Conservation (phyloP, 2,329 filamentous ascomycete genomes). For the Didymella glomerata region DNA sequence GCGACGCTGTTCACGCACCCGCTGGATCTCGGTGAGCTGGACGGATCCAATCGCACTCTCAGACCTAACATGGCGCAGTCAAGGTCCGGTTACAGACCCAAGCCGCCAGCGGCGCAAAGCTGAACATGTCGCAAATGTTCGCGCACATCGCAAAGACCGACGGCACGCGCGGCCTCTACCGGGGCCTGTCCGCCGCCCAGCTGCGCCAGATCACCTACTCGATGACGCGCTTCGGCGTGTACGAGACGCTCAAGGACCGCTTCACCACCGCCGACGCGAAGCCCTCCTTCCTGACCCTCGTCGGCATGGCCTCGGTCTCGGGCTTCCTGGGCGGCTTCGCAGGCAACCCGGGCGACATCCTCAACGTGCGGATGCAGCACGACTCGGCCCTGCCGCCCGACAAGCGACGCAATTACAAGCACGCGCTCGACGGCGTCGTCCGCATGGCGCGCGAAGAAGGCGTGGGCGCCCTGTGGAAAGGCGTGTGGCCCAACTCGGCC, state of each 20-base stretch:
- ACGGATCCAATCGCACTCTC: neutral
- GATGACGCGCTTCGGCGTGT: slow-evolving; percentile 94
- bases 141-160: slow-evolving; percentile 79
- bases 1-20: slow-evolving; percentile 93
- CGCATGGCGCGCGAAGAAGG: slow-evolving; percentile 92
- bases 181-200: slow-evolving; percentile 88
- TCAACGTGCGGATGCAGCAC: slow-evolving; percentile 99
- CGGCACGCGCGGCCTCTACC: slow-evolving; percentile 84
- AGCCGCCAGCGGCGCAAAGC: slow-evolving; percentile 68
- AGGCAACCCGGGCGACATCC: slow-evolving; percentile 93
- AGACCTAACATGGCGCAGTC: neutral
- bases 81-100: slow-evolving; percentile 90
- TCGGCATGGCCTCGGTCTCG: slow-evolving; percentile 82
- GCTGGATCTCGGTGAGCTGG: slow-evolving; percentile 79
- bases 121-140: slow-evolving; percentile 86
- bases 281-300: slow-evolving; percentile 77
- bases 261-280: slow-evolving; percentile 61
- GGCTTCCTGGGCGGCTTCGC: slow-evolving; percentile 89
- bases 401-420: slow-evolving; percentile 84
- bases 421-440: slow-evolving; percentile 85
- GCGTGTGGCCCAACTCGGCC: slow-evolving; percentile 82
- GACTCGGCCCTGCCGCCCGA: slow-evolving; percentile 77
- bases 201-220: slow-evolving; percentile 93
- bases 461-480: slow-evolving; percentile 77
- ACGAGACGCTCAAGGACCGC: slow-evolving; percentile 86